A percentile compares a stretch with the other conserved stretches of the same genome.
phyloP scores from a whole-genome alignment of 2,329 filamentous ascomycete species.

The Lachnellula arida region DNA sequence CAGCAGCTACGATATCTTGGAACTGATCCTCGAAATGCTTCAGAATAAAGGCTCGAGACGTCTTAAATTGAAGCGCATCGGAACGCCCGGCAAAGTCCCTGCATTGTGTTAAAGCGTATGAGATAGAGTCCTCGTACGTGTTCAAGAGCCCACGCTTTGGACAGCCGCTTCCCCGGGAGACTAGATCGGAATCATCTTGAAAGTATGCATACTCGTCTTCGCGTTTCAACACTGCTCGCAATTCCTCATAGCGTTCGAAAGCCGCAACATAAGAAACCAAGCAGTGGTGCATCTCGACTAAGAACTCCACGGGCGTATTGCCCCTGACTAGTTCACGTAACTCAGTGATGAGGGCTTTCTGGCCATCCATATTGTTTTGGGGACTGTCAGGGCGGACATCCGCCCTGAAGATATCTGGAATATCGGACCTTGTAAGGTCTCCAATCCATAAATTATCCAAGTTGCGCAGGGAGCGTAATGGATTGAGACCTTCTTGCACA shows the following conservation, averaged over 20 bases:
- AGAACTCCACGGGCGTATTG: neutral
- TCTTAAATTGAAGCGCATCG: slow-evolving; percentile 4
- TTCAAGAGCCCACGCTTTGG: neutral
- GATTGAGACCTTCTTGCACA: no score
- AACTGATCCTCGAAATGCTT: slow-evolving; percentile 4
- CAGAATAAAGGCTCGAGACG: neutral
- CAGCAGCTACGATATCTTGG: slow-evolving; percentile 2
- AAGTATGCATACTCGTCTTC: no score
- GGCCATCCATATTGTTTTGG: no score
- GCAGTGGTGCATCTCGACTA: neutral
- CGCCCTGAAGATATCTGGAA: no score
- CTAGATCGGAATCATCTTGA: no score
- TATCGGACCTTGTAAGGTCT: neutral
- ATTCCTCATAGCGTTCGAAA: neutral
- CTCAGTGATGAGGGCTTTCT: neutral
- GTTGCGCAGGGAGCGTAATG: neutral
- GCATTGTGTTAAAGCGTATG: neutral
- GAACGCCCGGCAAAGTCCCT: neutral
- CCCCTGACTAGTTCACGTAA: neutral
- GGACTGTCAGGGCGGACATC: no score
- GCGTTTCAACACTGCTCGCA: neutral
- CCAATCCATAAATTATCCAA: neutral
- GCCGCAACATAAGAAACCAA: neutral
- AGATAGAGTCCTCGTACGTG: slow-evolving; percentile 1
- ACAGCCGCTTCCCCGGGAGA: no score